A percentile compares a stretch with the other conserved stretches of the same genome.
Evolutionary conservation across 106 monocot species (phyloP).

Genomic region (Narthecium ossifragum): DNA sequence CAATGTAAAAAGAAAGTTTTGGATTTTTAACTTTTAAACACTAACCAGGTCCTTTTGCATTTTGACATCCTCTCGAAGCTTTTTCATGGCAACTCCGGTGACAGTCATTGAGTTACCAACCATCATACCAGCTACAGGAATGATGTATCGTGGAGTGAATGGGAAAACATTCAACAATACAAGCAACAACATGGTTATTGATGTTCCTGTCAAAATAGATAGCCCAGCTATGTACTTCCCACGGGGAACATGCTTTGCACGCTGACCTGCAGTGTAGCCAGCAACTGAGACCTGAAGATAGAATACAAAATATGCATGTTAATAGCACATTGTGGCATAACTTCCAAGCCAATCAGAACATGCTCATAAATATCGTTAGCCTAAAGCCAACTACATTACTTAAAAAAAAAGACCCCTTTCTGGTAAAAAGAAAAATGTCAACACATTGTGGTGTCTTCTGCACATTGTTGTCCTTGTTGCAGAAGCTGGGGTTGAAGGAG

Average conservation of each 20-base stretch:
- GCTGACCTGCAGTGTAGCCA: conserved; percentile 81
- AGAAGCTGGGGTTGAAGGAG: conserved; percentile 64
- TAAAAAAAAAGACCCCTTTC: too few species aligned
- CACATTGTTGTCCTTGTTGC: conserved; percentile 51
- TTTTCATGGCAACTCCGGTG: conserved; percentile 93
- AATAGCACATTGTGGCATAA: too few species aligned
- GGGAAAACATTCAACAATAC: conserved; percentile 79
- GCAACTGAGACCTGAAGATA: conserved; percentile 61
- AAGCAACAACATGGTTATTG: conserved; percentile 74
- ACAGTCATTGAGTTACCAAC: conserved; percentile 95
- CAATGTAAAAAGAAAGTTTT: too few species aligned
- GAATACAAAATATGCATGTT: background rate
- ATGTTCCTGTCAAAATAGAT: conserved; percentile 74
- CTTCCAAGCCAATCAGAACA: too few species aligned
- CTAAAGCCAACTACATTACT: too few species aligned
- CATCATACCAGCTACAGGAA: conserved; percentile 95
- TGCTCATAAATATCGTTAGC: too few species aligned
- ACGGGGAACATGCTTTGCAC: conserved; percentile 78
- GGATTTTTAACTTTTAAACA: too few species aligned
- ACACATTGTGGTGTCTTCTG: too few species aligned
- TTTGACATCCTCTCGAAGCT: conserved; percentile 81
- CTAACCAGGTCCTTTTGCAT: conserved; percentile 70
- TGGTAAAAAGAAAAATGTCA: too few species aligned
- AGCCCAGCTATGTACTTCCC: conserved; percentile 69
- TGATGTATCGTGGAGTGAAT: conserved; percentile 86